Conservation (phyloP, 2,329 filamentous ascomycete genomes). For the Mariannaea elegans region DNA sequence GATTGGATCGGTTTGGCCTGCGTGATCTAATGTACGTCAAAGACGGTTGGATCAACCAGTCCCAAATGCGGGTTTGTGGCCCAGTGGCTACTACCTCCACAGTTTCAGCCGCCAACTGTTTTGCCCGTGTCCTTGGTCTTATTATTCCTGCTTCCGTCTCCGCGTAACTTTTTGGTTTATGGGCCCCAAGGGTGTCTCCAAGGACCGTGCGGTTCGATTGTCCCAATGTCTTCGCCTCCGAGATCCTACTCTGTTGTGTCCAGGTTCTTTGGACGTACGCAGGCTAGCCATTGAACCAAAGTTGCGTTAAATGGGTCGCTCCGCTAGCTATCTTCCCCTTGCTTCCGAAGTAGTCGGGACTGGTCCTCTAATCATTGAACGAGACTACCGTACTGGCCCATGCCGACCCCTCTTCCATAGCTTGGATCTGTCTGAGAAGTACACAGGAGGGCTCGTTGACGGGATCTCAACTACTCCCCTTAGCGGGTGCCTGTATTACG, state of each 20-base stretch:
- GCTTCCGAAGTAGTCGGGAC: conserved; percentile 30
- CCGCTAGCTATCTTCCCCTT: conserved; percentile 35
- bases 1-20: conserved; percentile 33
- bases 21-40: conserved; percentile 37
- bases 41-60: conserved; percentile 27
- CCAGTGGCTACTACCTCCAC: neutral
- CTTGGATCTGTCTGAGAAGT: neutral
- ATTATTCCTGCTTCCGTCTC: neutral
- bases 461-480: neutral
- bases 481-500: neutral
- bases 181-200: no score
- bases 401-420: conserved; percentile 7
- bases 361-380: conserved; percentile 21
- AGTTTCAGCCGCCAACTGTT: conserved; percentile 13
- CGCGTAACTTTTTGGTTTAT: neutral
- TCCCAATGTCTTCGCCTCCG: neutral
- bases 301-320: conserved; percentile 30
- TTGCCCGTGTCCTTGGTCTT: neutral
- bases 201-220: conserved; percentile 22
- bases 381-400: conserved; percentile 8
- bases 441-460: neutral
- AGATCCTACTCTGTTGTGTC: conserved; percentile 5
- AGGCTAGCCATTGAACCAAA: neutral
- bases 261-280: neutral
- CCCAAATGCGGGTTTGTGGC: conserved; percentile 5